phyloP scores from a whole-genome alignment of 371 early-diverging fungal genomes.

The Mucor sp. region DNA sequence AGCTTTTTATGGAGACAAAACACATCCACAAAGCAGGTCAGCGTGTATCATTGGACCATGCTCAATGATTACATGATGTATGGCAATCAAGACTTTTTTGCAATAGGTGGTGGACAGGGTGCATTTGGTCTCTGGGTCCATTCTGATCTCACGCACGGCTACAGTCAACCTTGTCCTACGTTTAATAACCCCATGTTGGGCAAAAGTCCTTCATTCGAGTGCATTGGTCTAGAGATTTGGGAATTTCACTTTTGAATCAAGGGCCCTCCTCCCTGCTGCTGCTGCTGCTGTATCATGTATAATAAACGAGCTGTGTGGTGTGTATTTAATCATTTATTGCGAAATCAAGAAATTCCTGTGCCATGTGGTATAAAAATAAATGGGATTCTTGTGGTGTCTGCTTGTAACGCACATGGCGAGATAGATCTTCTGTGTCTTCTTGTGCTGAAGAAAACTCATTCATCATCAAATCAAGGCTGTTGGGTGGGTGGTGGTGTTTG shows the following conservation, averaged over 20 bases:
- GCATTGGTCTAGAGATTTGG: conserved; percentile 43
- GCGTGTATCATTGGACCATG: conserved; percentile 36
- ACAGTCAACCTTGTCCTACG: conserved; percentile 40
- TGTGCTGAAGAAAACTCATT: conserved; percentile 6
- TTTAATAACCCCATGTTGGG: conserved; percentile 36
- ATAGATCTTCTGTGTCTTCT: conserved; percentile 5
- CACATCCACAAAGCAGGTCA: conserved; percentile 11
- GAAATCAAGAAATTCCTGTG: conserved; percentile 9
- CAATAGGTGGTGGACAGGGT: conserved; percentile 43
- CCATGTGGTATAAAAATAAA: not conserved
- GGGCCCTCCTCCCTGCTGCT: not conserved
- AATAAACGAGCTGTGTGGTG: too few relatives aligned
- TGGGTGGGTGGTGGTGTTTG: not conserved
- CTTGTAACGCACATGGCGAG: not conserved
- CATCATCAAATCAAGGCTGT: not conserved
- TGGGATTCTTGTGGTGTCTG: not conserved
- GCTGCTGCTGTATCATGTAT: too few relatives aligned
- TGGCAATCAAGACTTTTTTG: conserved; percentile 28
- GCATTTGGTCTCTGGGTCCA: conserved; percentile 40
- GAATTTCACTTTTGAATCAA: conserved; percentile 28
- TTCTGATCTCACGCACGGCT: conserved; percentile 38
- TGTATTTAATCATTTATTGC: too few relatives aligned
- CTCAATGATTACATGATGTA: conserved; percentile 39
- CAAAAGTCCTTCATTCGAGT: conserved; percentile 28
- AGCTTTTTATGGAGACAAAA: conserved; percentile 39